Evolutionary conservation across 1,284 basidiomycete genomes (phyloP).

Genomic region (Irpex sp.): DNA sequence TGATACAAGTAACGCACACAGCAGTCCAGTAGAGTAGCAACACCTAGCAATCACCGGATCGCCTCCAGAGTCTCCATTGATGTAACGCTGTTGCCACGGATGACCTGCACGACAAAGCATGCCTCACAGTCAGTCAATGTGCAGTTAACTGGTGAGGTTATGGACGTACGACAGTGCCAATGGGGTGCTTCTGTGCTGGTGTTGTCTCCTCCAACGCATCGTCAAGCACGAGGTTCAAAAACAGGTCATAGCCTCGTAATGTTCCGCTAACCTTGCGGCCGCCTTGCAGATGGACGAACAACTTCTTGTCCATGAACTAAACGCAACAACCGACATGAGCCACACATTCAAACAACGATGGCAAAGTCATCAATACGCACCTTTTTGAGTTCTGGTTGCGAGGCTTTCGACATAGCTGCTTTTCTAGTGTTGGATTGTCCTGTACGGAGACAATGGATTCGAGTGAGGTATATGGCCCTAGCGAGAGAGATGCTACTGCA

Average conservation of each 20-base stretch:
- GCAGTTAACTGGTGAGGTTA: not conserved
- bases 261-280: conserved; percentile 94
- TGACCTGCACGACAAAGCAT: conserved; percentile 53
- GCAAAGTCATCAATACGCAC: conserved; percentile 32
- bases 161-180: conserved; percentile 81
- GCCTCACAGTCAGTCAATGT: not conserved
- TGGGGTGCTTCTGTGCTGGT: conserved; percentile 83
- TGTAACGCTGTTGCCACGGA: conserved; percentile 91
- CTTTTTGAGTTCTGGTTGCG: conserved; percentile 93
- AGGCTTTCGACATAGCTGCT: conserved; percentile 78
- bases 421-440: not conserved
- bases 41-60: conserved; percentile 36
- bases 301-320: conserved; percentile 98
- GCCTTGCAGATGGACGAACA: conserved; percentile 94
- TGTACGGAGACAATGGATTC: not conserved
- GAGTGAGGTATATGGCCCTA: not conserved
- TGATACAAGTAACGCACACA: conserved; percentile 11
- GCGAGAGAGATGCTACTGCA: conserved; percentile 6
- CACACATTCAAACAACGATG: not conserved
- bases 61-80: conserved; percentile 84
- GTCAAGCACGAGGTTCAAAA: conserved; percentile 97
- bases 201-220: conserved; percentile 90
- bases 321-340: conserved; percentile 5
- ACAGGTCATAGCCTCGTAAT: conserved; percentile 97
- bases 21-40: conserved; percentile 1